Evolutionary conservation across 2,329 filamentous ascomycete genomes (phyloP).

Genomic region (Pestalotiopsis sp.): DNA sequence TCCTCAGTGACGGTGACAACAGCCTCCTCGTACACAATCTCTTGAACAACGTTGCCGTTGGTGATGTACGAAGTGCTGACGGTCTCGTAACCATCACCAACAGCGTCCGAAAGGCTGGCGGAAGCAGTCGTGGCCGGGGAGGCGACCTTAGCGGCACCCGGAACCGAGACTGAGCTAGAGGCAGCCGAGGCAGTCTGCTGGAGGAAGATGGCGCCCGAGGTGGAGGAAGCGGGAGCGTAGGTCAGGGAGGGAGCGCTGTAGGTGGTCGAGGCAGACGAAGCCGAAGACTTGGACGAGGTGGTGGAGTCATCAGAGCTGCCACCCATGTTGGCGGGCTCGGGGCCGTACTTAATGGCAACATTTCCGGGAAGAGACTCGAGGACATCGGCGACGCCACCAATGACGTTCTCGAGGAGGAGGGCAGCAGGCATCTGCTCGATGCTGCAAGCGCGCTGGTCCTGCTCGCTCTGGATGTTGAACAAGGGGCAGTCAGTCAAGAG

Average conservation of each 20-base stretch:
- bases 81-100: slow-evolving; percentile 37
- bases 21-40: slow-evolving; percentile 61
- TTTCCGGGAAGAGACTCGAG: slow-evolving; percentile 68
- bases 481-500: slow-evolving; percentile 72
- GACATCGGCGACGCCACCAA: slow-evolving; percentile 31
- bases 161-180: slow-evolving; percentile 16
- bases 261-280: slow-evolving; percentile 18
- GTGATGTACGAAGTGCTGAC: slow-evolving; percentile 58
- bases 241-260: slow-evolving; percentile 27
- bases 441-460: slow-evolving; percentile 59
- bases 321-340: slow-evolving; percentile 26
- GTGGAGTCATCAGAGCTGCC: slow-evolving; percentile 5
- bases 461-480: slow-evolving; percentile 68
- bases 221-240: slow-evolving; percentile 25
- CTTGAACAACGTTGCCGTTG: slow-evolving; percentile 50
- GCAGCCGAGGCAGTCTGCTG: slow-evolving; percentile 20
- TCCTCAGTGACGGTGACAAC: slow-evolving; percentile 54
- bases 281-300: slow-evolving; percentile 13
- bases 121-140: slow-evolving; percentile 28
- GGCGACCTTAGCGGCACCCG: slow-evolving; percentile 11
- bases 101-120: slow-evolving; percentile 32
- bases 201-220: slow-evolving; percentile 34
- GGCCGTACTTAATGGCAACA: slow-evolving; percentile 44
- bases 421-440: slow-evolving; percentile 56
- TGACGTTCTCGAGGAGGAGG: slow-evolving; percentile 62